Percentiles rank a stretch among this genome's conserved stretches.
phyloP scores from a whole-genome alignment of 176 grass and related monocot species.

The Oryza punctata region DNA sequence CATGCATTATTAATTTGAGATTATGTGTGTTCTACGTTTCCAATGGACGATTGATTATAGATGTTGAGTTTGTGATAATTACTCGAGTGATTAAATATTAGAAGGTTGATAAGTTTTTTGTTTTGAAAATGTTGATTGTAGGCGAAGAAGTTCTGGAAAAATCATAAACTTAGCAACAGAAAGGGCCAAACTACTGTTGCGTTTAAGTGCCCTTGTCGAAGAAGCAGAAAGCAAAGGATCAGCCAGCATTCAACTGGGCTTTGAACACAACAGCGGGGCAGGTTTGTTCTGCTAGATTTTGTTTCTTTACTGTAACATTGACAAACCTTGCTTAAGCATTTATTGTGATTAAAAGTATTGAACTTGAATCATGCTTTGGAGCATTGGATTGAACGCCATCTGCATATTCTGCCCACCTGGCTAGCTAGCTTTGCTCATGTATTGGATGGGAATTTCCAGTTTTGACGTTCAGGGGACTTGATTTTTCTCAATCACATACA shows the following conservation, averaged over 20 bases:
- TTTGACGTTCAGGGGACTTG: background rate
- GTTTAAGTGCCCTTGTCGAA: conserved; percentile 82
- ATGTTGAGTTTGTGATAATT: too few relatives aligned
- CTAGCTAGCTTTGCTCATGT: background rate
- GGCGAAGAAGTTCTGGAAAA: too few relatives aligned
- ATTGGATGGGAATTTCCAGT: background rate
- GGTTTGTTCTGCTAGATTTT: conserved; percentile 50
- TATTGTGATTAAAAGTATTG: background rate
- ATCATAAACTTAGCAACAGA: conserved; percentile 36
- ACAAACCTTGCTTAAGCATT: background rate
- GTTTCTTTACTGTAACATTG: conserved; percentile 1
- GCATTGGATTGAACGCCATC: conserved; percentile 11
- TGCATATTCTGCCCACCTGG: background rate
- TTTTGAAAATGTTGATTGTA: too few relatives aligned
- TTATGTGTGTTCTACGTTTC: too few relatives aligned
- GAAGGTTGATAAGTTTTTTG: too few relatives aligned
- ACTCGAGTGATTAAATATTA: too few relatives aligned
- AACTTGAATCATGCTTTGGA: background rate
- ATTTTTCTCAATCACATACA: background rate
- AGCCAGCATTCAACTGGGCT: conserved; percentile 96
- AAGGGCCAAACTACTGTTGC: conserved; percentile 59
- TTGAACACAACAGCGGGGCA: conserved; percentile 74
- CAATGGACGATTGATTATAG: too few relatives aligned
- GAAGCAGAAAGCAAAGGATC: conserved; percentile 79
- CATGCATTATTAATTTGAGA: too few relatives aligned